A percentile compares a stretch with the other conserved stretches of the same genome.
Evolutionary conservation across 768 basidiomycete species (phyloP).

Genomic region (Suillus paluster): DNA sequence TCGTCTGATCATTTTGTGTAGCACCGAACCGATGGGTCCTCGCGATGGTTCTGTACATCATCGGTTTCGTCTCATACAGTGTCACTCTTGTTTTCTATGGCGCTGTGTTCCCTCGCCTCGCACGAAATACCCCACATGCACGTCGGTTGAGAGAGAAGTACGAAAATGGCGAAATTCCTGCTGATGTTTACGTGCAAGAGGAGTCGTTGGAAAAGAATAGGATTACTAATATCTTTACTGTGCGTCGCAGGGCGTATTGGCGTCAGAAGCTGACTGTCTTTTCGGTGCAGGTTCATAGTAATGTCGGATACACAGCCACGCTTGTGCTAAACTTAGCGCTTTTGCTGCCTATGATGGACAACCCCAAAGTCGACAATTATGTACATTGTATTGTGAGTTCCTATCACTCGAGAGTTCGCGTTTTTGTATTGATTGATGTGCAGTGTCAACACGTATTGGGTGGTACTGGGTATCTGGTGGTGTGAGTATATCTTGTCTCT

Average conservation of each 20-base stretch:
- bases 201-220: constrained; percentile 84
- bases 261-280: background rate
- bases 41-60: constrained; percentile 80
- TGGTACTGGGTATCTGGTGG: constrained; percentile 86
- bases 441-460: constrained; percentile 78
- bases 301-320: constrained; percentile 72
- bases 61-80: constrained; percentile 79
- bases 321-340: constrained; percentile 73
- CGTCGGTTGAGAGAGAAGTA: constrained; percentile 57
- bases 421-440: background rate
- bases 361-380: constrained; percentile 76
- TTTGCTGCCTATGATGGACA: constrained; percentile 56
- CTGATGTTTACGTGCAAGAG: constrained; percentile 69
- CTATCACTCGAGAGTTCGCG: background rate
- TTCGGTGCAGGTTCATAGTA: constrained; percentile 64
- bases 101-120: constrained; percentile 79
- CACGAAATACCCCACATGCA: constrained; percentile 73
- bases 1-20: constrained; percentile 25
- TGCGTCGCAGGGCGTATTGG: constrained; percentile 33
- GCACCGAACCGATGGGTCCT: constrained; percentile 70
- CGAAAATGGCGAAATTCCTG: constrained; percentile 59
- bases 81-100: constrained; percentile 83
- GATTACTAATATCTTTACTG: constrained; percentile 84
- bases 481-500: constrained; percentile 49
- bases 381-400: constrained; percentile 67